These are phyloP conservation scores for Globisporangium orthogonon DNA, from an alignment of 352 stramenopile genomes.

Conservation along the genomic window DNA sequence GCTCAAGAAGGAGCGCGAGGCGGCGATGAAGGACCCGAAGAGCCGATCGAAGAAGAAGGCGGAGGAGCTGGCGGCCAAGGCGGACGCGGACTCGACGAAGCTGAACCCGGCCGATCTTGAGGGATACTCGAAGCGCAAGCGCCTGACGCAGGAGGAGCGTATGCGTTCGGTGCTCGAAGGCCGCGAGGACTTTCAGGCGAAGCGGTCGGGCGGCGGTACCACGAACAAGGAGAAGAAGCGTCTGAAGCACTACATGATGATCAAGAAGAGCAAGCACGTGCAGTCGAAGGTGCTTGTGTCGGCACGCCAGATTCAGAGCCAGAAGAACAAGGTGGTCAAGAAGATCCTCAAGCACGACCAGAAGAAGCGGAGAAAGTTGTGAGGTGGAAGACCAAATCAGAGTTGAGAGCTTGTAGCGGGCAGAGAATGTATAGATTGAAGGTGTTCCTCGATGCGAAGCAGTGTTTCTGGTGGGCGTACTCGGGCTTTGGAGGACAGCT, in stretches of 20 bases:
- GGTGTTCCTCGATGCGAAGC: too few species aligned
- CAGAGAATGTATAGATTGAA: not conserved
- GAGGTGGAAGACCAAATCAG: not conserved
- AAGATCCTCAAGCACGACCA: slow-evolving; percentile 84
- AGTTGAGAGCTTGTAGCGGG: not conserved
- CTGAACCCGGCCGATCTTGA: slow-evolving; percentile 76
- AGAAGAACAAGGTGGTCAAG: slow-evolving; percentile 78
- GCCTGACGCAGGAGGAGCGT: slow-evolving; percentile 80
- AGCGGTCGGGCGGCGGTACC: slow-evolving; percentile 90
- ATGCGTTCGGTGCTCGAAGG: slow-evolving; percentile 84
- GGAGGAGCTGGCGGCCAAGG: slow-evolving; percentile 55
- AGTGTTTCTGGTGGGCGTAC: too few species aligned
- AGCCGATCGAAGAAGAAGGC: slow-evolving; percentile 73
- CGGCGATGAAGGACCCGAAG: slow-evolving; percentile 76
- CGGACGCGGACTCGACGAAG: slow-evolving; percentile 45
- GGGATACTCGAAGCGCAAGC: slow-evolving; percentile 88
- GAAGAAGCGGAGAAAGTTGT: slow-evolving; percentile 72
- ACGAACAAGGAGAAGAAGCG: slow-evolving; percentile 98
- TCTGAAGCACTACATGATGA: slow-evolving; percentile 98
- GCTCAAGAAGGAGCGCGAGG: slow-evolving; percentile 85
- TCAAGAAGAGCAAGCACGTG: slow-evolving; percentile 91
- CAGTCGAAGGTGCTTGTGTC: slow-evolving; percentile 85
- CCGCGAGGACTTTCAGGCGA: slow-evolving; percentile 89
- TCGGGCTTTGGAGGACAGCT: too few species aligned
- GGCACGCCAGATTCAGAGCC: slow-evolving; percentile 76